A percentile compares a stretch with the other conserved stretches of the same genome.
phyloP scores from a whole-genome alignment of 768 basidiomycete species.

The Lactarius indigo region DNA sequence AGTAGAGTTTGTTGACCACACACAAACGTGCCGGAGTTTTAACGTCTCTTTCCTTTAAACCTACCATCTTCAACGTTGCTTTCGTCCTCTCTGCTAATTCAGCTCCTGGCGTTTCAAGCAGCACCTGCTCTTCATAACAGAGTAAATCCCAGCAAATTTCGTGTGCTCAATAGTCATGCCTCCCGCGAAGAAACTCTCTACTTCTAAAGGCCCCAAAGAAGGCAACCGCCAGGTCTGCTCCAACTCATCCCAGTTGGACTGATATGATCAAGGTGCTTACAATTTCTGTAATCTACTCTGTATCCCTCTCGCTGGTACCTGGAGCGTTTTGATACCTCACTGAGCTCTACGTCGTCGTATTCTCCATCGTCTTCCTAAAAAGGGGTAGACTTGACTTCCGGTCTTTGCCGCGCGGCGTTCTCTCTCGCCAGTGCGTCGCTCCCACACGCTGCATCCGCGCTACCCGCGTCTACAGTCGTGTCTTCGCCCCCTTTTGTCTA shows the following conservation, averaged over 20 bases:
- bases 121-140: slow-evolving; percentile 25
- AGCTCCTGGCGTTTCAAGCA: slow-evolving; percentile 21
- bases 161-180: slow-evolving; percentile 39
- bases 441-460: slow-evolving; percentile 25
- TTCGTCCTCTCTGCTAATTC: slow-evolving; percentile 27
- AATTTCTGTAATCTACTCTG: slow-evolving; percentile 16
- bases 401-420: slow-evolving; percentile 31
- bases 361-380: slow-evolving; percentile 31
- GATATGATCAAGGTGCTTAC: slow-evolving; percentile 77
- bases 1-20: slow-evolving; percentile 29
- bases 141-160: slow-evolving; percentile 27
- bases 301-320: slow-evolving; percentile 13
- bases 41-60: slow-evolving; percentile 36
- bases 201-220: slow-evolving; percentile 51
- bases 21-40: slow-evolving; percentile 28
- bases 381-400: slow-evolving; percentile 43
- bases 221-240: slow-evolving; percentile 37
- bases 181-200: slow-evolving; percentile 36
- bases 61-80: slow-evolving; percentile 44
- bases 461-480: slow-evolving; percentile 15
- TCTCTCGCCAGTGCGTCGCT: slow-evolving; percentile 24
- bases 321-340: slow-evolving; percentile 21
- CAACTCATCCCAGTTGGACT: slow-evolving; percentile 57
- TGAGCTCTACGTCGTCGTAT: slow-evolving; percentile 21
- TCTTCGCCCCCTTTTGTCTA: slow-evolving; percentile 7